phyloP scores from a whole-genome alignment of 805 yeast genomes.

The Danielia oregonensis region DNA sequence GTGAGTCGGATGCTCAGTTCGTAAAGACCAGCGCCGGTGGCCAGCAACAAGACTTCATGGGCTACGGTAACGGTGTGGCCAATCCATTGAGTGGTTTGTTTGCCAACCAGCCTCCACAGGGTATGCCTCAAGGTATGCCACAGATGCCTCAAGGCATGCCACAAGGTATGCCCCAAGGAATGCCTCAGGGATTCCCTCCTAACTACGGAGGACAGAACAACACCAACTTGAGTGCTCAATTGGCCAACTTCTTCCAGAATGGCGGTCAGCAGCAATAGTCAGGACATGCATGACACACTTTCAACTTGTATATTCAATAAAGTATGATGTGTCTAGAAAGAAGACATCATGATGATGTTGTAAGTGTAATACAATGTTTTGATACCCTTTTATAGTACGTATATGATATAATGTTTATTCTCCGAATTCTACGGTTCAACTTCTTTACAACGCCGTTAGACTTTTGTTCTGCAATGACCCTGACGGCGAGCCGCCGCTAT shows the following conservation, averaged over 20 bases:
- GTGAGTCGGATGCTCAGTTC: conserved; percentile 46
- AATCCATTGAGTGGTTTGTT: conserved; percentile 52
- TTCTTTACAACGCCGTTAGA: too few species aligned
- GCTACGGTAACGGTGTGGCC: conserved; percentile 29
- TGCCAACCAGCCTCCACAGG: conserved; percentile 11
- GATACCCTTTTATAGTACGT: too few species aligned
- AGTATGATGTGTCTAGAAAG: too few species aligned
- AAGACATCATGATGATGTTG: too few species aligned
- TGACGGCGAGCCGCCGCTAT: too few species aligned
- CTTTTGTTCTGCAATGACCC: too few species aligned
- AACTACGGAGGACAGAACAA: conserved; percentile 12
- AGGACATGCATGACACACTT: background rate
- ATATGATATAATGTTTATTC: too few species aligned
- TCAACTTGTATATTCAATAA: too few species aligned
- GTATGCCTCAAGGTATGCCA: conserved; percentile 9
- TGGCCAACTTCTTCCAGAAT: conserved; percentile 35
- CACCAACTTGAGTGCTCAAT: conserved; percentile 36
- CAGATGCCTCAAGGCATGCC: too few species aligned
- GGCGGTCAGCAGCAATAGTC: conserved; percentile 9
- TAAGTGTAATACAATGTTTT: too few species aligned
- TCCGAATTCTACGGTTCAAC: too few species aligned
- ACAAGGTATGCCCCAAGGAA: conserved; percentile 5
- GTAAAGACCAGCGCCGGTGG: conserved; percentile 37
- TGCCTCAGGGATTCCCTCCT: conserved; percentile 8
- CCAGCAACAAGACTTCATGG: conserved; percentile 33